Percentiles rank a stretch among this genome's conserved stretches.
phyloP scores from a whole-genome alignment of 164 flowering plant genomes.

The Macadamia tetraphylla region DNA sequence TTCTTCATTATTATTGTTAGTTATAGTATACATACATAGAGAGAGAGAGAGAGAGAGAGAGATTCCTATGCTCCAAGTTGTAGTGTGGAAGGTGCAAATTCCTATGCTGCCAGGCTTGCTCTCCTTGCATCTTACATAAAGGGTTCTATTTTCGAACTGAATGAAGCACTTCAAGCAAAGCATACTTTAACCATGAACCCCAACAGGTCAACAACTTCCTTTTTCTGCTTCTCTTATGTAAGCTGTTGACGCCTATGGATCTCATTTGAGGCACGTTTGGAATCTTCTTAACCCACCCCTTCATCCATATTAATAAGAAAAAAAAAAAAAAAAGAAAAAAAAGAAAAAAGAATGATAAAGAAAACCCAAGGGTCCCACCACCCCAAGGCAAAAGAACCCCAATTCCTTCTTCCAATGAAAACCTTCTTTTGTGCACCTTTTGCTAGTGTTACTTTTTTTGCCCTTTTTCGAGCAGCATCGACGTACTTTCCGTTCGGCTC shows the following conservation, averaged over 20 bases:
- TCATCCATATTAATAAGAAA: too few species aligned
- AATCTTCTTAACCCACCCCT: not conserved
- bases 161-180: constrained; percentile 11
- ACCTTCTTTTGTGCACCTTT: not conserved
- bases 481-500: too few species aligned
- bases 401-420: not conserved
- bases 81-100: not conserved
- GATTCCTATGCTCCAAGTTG: too few species aligned
- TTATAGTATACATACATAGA: too few species aligned
- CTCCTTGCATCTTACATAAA: constrained; percentile 19
- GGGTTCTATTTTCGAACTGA: not conserved
- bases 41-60: too few species aligned
- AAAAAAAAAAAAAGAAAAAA: too few species aligned
- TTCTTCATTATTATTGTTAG: too few species aligned
- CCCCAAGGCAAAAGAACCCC: too few species aligned
- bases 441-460: not conserved
- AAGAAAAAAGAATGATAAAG: too few species aligned
- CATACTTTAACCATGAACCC: not conserved
- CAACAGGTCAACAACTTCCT: not conserved
- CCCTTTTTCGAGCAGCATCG: not conserved
- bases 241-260: not conserved
- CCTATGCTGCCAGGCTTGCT: constrained; percentile 27
- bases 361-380: too few species aligned
- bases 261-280: constrained; percentile 8
- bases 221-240: not conserved